phyloP scores from a whole-genome alignment of 257 asterid genomes.

The Solanum gracilifrons region DNA sequence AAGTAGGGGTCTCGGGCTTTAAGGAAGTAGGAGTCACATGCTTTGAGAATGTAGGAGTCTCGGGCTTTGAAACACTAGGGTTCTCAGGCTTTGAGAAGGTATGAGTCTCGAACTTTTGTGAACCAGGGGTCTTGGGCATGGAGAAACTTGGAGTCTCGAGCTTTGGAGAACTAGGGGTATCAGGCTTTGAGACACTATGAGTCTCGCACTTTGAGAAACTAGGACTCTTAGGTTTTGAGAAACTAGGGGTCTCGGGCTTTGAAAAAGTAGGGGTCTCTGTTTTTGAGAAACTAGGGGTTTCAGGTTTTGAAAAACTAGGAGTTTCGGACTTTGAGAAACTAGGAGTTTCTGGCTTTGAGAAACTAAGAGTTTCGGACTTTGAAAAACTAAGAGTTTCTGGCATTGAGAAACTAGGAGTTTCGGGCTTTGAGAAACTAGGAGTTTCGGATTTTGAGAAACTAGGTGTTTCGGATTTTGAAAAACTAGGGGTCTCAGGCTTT shows the following conservation, averaged over 20 bases:
- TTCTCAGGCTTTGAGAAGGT: not conserved
- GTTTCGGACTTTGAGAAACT: too few species aligned
- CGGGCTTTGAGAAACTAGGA: not conserved
- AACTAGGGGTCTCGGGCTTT: not conserved
- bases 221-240: not conserved
- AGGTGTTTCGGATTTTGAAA: rapidly evolving
- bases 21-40: not conserved
- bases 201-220: not conserved
- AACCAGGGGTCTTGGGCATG: not conserved
- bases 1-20: not conserved
- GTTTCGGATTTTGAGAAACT: rapidly evolving
- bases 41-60: not conserved
- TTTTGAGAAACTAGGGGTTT: not conserved
- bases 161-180: not conserved
- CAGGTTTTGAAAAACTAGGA: not conserved
- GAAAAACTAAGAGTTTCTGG: rapidly evolving
- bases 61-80: not conserved
- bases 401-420: not conserved
- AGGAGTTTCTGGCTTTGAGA: rapidly evolving
- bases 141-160: not conserved
- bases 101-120: not conserved
- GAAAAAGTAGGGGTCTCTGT: not conserved
- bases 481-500: not conserved
- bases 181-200: not conserved
- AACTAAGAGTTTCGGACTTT: not conserved